These are phyloP conservation scores for Arthrobotrys iridis DNA, from an alignment of 2,329 filamentous ascomycete genomes.

Conservation along the genomic window DNA sequence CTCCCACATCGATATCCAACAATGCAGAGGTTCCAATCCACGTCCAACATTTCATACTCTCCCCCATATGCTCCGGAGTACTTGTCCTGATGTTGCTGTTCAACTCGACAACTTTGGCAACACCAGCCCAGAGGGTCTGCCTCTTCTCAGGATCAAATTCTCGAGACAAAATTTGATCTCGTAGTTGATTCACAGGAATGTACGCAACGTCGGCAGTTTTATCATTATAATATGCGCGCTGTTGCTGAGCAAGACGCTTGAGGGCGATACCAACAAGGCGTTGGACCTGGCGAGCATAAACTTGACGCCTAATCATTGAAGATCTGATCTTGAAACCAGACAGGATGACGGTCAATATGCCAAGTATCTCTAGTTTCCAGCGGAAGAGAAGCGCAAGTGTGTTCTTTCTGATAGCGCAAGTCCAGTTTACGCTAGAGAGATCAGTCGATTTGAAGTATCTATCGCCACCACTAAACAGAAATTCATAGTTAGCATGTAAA, in stretches of 20 bases:
- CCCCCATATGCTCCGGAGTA: constrained; percentile 72
- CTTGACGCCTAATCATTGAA: constrained; percentile 70
- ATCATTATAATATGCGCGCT: constrained; percentile 76
- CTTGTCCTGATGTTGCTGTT: constrained; percentile 88
- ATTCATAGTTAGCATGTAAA: constrained; percentile 22
- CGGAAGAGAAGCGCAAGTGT: constrained; percentile 69
- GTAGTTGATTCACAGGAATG: constrained; percentile 85
- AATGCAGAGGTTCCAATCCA: constrained; percentile 70
- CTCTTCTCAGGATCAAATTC: constrained; percentile 80
- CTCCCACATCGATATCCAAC: constrained; percentile 31
- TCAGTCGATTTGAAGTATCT: constrained; percentile 57
- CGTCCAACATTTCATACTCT: constrained; percentile 73
- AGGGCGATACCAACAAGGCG: constrained; percentile 82
- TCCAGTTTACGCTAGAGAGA: constrained; percentile 81
- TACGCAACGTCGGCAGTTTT: constrained; percentile 73
- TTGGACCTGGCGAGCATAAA: constrained; percentile 66
- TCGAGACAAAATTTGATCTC: constrained; percentile 87
- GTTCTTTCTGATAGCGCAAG: constrained; percentile 76
- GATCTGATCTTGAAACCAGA: constrained; percentile 61
- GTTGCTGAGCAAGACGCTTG: constrained; percentile 82
- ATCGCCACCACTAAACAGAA: constrained; percentile 52
- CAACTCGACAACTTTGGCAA: constrained; percentile 84
- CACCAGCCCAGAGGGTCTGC: constrained; percentile 83
- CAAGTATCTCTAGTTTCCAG: constrained; percentile 78
- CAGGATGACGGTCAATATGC: constrained; percentile 60